Evolutionary conservation across 495 filamentous ascomycete species (phyloP), one percentile per base, ranked within the genome.

Genomic region (Pseudotulostoma volvatum): DNA sequence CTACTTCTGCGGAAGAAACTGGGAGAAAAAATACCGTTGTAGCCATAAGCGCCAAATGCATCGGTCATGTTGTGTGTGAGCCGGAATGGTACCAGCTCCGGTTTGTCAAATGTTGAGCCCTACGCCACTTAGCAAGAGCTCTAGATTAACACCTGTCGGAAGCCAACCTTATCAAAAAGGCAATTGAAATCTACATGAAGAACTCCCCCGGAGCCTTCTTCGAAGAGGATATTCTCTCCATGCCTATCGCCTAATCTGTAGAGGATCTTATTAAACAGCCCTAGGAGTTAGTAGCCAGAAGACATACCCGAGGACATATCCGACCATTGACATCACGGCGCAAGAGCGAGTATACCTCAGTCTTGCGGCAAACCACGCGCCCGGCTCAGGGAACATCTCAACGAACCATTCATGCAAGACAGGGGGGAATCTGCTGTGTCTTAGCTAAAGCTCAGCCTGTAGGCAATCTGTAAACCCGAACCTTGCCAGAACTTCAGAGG

Each of bases 111-210:
- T 0, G 86, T 94, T 42, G 88, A 73, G 7, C 92, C 90, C 54
- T 65, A 20, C 3, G 20, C 14, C 9, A 25, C n/a, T 53, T n/a
- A 50, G 42, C 39, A 19, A 45, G n/a, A 3, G 25, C 14, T 14
- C 8, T 32, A 30, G 9, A 25, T 2, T 17, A 8, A 16, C 9
- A 23, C 19, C 23, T 14, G 8, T 15, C 20, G 17, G 37, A 17
- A 4, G 20, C 43, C 33, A 44, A 65, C 61, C 63, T 96, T 99
- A 66, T 99, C 92, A 57, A 99, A 99, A 15, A 99, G 79, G 60
- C 90, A 99, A 60, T 99, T 99, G 70, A 99, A 99, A 61, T 99
- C 90, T 36, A 99, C 90, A 59, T 99, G 90, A 50, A 96, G 76
- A 17, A 92, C 76, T 39, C 93, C 92, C 33, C 92, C 90, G 44